Evolutionary conservation across 73 alveolate species (phyloP).

Genomic region (Paramecium octaurelia): DNA sequence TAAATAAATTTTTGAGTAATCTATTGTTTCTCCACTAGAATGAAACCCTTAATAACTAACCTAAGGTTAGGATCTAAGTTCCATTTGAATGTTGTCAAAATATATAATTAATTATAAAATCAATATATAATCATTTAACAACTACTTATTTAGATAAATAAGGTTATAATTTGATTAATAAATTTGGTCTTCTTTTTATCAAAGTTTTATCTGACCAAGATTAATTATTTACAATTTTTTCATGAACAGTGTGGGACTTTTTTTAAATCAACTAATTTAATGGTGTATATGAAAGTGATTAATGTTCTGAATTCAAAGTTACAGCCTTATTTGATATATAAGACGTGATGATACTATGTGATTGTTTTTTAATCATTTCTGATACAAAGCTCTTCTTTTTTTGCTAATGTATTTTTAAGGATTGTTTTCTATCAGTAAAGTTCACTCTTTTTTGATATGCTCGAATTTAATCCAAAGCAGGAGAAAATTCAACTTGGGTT

Average conservation of each 20-base stretch:
- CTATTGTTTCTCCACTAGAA: neutral
- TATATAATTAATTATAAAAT: neutral
- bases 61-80: neutral
- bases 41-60: too few species aligned
- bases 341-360: neutral
- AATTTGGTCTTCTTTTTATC: slow-evolving; percentile 7
- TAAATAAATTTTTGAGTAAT: neutral
- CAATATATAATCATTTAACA: neutral
- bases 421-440: neutral
- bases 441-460: neutral
- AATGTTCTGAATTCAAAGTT: neutral
- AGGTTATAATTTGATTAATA: neutral
- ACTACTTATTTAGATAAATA: neutral
- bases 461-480: neutral
- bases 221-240: neutral
- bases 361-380: neutral
- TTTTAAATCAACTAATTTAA: neutral
- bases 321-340: neutral
- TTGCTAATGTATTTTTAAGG: neutral
- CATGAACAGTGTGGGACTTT: neutral
- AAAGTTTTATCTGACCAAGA: neutral
- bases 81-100: neutral
- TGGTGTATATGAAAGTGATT: neutral
- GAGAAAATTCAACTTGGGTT: neutral
- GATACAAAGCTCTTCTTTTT: neutral